Evolutionary conservation across 73 alveolate species (phyloP).

Genomic region (Stentor roeselii): DNA sequence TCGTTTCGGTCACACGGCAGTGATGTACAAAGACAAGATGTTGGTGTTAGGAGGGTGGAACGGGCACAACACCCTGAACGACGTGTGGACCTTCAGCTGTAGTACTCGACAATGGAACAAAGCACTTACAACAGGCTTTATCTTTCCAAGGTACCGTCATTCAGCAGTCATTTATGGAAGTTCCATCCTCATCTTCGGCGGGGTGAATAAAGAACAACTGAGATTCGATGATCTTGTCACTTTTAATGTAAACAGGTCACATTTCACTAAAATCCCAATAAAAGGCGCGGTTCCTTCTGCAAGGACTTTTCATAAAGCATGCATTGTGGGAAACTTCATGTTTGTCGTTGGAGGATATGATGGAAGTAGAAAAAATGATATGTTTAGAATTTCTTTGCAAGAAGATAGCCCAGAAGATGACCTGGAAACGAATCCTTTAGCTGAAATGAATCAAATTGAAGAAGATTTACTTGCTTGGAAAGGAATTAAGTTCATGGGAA

Average conservation of each 20-base stretch:
- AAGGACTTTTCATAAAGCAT: slow-evolving; percentile 67
- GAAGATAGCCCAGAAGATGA: slow-evolving; percentile 25
- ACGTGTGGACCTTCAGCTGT: slow-evolving; percentile 63
- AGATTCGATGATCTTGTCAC: slow-evolving; percentile 64
- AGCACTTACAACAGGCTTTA: slow-evolving; percentile 33
- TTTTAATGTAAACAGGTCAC: slow-evolving; percentile 32
- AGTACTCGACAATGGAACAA: slow-evolving; percentile 61
- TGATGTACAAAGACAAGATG: slow-evolving; percentile 58
- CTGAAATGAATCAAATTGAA: slow-evolving; percentile 25
- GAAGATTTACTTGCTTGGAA: not conserved
- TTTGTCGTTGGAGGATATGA: slow-evolving; percentile 75
- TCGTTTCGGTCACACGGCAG: slow-evolving; percentile 84
- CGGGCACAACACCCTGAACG: slow-evolving; percentile 80
- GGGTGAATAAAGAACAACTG: slow-evolving; percentile 62
- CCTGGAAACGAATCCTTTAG: slow-evolving; percentile 24
- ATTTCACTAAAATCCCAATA: slow-evolving; percentile 55
- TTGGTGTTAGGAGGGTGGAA: slow-evolving; percentile 96
- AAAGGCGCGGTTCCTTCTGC: slow-evolving; percentile 61
- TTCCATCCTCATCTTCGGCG: slow-evolving; percentile 64
- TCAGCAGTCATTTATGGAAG: slow-evolving; percentile 52
- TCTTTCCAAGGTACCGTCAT: slow-evolving; percentile 70
- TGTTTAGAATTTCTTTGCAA: slow-evolving; percentile 52
- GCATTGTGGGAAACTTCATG: slow-evolving; percentile 26
- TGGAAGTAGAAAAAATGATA: slow-evolving; percentile 75
- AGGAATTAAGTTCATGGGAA: slow-evolving; percentile 22